Evolutionary conservation across 2,329 filamentous ascomycete genomes (phyloP).

Genomic region (Coniochaeta prunicola): DNA sequence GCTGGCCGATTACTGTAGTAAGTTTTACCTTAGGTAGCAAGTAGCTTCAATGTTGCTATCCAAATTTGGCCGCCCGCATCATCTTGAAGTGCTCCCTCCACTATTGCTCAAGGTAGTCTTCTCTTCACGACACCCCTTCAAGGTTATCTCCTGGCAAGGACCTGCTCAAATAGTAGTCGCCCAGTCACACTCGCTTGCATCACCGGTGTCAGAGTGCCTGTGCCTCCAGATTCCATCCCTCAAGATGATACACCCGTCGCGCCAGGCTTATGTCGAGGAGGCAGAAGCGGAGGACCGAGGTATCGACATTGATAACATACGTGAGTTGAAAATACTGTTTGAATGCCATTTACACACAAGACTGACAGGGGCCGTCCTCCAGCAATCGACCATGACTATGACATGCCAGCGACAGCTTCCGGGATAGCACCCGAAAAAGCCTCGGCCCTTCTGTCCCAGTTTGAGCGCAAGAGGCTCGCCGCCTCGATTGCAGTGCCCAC

Average conservation of each 20-base stretch:
- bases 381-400: slow-evolving; percentile 72
- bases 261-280: slow-evolving; percentile 93
- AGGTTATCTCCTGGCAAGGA: neutral
- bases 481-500: slow-evolving; percentile 89
- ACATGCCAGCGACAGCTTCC: slow-evolving; percentile 51
- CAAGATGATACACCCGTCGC: slow-evolving; percentile 73
- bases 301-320: slow-evolving; percentile 43
- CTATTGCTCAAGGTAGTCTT: neutral
- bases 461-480: slow-evolving; percentile 83
- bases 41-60: neutral
- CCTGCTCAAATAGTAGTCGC: neutral
- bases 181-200: neutral
- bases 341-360: slow-evolving; percentile 4
- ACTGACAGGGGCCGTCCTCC: neutral
- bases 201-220: neutral
- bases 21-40: neutral
- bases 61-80: neutral
- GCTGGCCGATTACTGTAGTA: neutral
- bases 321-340: slow-evolving; percentile 14
- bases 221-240: neutral
- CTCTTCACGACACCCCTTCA: neutral
- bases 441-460: slow-evolving; percentile 77
- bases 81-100: neutral
- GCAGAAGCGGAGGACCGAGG: slow-evolving; percentile 33
- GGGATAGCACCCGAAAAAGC: slow-evolving; percentile 74